Conservation (phyloP, 106 monocot species). For the Gastrodia elata region DNA sequence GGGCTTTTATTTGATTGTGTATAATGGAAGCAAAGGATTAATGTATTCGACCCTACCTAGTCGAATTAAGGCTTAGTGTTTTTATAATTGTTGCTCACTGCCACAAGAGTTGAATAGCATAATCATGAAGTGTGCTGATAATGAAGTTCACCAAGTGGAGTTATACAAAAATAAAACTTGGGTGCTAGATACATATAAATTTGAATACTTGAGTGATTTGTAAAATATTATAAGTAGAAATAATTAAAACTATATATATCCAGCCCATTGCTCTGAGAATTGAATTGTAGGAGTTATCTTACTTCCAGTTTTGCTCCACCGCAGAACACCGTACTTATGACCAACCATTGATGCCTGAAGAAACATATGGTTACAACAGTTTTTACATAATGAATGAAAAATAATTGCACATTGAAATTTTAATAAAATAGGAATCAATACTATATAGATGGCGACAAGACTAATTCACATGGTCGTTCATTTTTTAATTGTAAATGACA, state of each 20-base stretch:
- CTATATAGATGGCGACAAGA: background rate
- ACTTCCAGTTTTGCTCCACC: slow-evolving; percentile 99
- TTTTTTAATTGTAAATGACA: background rate
- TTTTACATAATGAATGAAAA: background rate
- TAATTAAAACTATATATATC: background rate
- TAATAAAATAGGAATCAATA: background rate
- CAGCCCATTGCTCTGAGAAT: background rate
- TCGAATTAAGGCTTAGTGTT: no score
- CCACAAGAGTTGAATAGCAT: no score
- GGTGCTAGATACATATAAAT: no score
- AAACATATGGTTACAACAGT: slow-evolving; percentile 4
- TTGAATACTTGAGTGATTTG: no score
- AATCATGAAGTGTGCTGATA: no score
- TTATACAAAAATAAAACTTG: no score
- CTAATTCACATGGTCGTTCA: background rate
- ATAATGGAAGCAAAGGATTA: no score
- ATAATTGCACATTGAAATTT: background rate
- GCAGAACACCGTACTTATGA: slow-evolving; percentile 87
- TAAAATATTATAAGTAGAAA: no score
- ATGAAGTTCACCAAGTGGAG: background rate
- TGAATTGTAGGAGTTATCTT: slow-evolving; percentile 16
- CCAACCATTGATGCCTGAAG: slow-evolving; percentile 95
- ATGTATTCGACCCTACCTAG: no score
- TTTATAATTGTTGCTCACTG: no score
- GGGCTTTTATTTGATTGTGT: no score